Conservation (phyloP, 148 eudicot species). For the Fagopyrum esculentum region DNA sequence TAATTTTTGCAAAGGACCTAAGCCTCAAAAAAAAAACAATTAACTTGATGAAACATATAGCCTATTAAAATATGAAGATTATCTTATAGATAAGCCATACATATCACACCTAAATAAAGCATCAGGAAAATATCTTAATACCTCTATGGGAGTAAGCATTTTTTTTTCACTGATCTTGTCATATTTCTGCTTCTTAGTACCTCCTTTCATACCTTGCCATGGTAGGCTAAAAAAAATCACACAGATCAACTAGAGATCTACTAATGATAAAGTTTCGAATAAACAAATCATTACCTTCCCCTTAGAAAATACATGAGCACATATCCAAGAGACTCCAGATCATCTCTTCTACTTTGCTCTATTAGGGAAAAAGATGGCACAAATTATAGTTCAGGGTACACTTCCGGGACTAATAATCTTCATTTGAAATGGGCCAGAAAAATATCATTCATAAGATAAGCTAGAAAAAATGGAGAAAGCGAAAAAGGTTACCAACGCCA, state of each 20-base stretch:
- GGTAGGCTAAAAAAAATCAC: slow-evolving; percentile 61
- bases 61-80: too few relatives aligned
- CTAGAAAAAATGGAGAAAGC: too few relatives aligned
- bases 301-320: slow-evolving; percentile 83
- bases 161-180: slow-evolving; percentile 98
- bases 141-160: slow-evolving; percentile 96
- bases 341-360: slow-evolving; percentile 99
- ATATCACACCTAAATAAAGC: not conserved
- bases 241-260: slow-evolving; percentile 17
- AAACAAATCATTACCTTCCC: slow-evolving; percentile 68
- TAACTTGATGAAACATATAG: not conserved
- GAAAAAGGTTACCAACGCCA: too few relatives aligned
- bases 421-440: too few relatives aligned
- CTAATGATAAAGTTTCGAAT: not conserved
- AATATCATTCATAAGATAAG: too few relatives aligned
- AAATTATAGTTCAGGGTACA: too few relatives aligned
- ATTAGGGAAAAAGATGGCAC: slow-evolving; percentile 6
- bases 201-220: slow-evolving; percentile 98
- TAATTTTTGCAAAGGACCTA: slow-evolving; percentile 84
- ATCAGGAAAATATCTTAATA: slow-evolving; percentile 14
- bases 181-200: slow-evolving; percentile 95
- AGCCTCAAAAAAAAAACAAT: not conserved
- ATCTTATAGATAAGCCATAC: not conserved
- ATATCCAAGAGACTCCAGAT: slow-evolving; percentile 92
- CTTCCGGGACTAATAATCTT: too few relatives aligned